Evolutionary conservation across 2,329 filamentous ascomycete genomes (phyloP).

Genomic region (Fusarium heterosporum): DNA sequence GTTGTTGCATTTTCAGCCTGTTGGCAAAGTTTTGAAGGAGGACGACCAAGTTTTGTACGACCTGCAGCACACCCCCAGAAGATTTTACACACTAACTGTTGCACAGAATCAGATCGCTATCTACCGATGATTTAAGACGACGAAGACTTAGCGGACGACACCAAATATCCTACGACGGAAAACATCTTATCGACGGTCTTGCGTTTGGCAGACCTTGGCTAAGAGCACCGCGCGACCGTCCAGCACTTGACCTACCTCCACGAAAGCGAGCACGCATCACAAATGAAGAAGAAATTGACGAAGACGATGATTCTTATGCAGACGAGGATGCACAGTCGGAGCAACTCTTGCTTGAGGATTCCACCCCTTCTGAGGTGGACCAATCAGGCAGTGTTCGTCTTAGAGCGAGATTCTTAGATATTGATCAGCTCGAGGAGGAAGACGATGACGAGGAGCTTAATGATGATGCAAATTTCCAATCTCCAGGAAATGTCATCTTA

Average conservation of each 20-base stretch:
- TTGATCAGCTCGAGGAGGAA: slow-evolving; percentile 28
- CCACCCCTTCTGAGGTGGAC: slow-evolving; percentile 15
- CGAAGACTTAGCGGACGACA: slow-evolving; percentile 80
- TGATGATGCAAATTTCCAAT: slow-evolving; percentile 49
- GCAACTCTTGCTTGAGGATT: slow-evolving; percentile 52
- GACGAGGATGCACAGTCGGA: slow-evolving; percentile 47
- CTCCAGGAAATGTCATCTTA: neutral
- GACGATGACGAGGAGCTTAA: slow-evolving; percentile 35
- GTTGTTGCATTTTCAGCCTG: slow-evolving; percentile 84
- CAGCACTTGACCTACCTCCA: slow-evolving; percentile 77
- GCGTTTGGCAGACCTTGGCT: slow-evolving; percentile 83
- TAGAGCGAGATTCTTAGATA: slow-evolving; percentile 39
- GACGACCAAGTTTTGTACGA: slow-evolving; percentile 86
- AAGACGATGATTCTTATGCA: slow-evolving; percentile 52
- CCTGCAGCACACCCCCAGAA: neutral
- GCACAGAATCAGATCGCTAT: slow-evolving; percentile 79
- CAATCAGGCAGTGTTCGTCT: slow-evolving; percentile 38
- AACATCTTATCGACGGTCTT: slow-evolving; percentile 85
- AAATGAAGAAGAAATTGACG: slow-evolving; percentile 55
- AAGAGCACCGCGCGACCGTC: slow-evolving; percentile 68
- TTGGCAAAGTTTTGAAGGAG: slow-evolving; percentile 77
- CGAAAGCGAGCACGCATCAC: slow-evolving; percentile 73
- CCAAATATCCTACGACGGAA: slow-evolving; percentile 83
- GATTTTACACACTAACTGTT: slow-evolving; percentile 16
- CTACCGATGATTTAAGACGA: slow-evolving; percentile 78